Base-by-base conservation (phyloP, 495 filamentous ascomycete species). In the Haplographium delicatum region DNA sequence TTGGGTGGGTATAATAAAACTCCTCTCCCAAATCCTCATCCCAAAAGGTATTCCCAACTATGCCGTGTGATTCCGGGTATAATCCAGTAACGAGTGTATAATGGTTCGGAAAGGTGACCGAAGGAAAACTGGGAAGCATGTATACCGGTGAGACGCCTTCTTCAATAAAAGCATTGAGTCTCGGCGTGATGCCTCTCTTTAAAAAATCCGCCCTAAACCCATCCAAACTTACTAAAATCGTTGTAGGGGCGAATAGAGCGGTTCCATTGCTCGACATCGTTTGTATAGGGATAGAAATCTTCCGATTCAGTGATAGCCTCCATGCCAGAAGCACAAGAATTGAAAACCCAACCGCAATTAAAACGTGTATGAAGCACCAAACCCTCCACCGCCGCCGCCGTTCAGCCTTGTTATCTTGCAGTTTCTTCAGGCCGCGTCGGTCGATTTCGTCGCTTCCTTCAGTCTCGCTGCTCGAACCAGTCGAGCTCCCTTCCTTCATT, bases 131-230 rank as follows among this genome's bases (percentile, higher is more conserved):
- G 0, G 93, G 94, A 7, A 76, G 74, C 88, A 99, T 95, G 62
- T 90, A 95, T 47, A 76, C 75, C 7, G 93, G 91, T 5, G 90
- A 95, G 2, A 99, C 80, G 25, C 93, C 93, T 33, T 85, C 77
- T 26, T 81, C 80, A 54, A 95, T 74, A 60, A 99, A 87, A 10
- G 78, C 72, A 50, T 82, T 86, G 4, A 99, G 74, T 0, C 84
- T 81, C 0, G 91, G 93, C 0, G 93, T 95, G 39, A 99, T 62
- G 5, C 82, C 82, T 22, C 90, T 80, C 26, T 80, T 76, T 27
- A 99, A 76, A 56, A 96, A 99, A 64, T 97, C 93, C 2, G 94
- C 91, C n/a, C 93, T 83, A 65, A 99, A 96, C 2, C 93, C 93
- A 66, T 99, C 93, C 8, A 99, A 74, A 28, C 91, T 96, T 56